These are phyloP conservation scores for Selaginella tamariscina DNA, from an alignment of 75 land plant species.

Conservation along the genomic window DNA sequence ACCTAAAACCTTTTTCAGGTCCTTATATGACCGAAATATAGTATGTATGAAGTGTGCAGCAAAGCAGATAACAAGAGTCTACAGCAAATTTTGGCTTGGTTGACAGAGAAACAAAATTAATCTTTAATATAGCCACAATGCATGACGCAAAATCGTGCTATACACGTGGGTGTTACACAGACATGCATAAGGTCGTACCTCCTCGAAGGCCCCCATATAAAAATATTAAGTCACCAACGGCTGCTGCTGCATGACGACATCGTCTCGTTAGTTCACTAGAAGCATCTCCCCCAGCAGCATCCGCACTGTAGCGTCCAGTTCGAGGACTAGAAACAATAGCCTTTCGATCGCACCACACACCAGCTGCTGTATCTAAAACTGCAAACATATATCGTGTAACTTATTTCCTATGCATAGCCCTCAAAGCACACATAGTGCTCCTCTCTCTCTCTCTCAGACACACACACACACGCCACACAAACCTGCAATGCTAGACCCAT, in stretches of 20 bases:
- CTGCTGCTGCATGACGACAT: constrained; percentile 96
- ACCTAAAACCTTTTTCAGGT: too few relatives aligned
- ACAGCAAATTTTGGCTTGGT: too few relatives aligned
- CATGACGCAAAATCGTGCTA: too few relatives aligned
- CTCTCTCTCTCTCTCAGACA: neutral
- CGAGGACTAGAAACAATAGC: constrained; percentile 92
- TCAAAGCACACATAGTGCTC: too few relatives aligned
- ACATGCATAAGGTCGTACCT: constrained; percentile 52
- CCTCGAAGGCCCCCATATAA: constrained; percentile 98
- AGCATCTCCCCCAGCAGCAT: constrained; percentile 96
- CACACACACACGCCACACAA: neutral
- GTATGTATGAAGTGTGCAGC: too few relatives aligned
- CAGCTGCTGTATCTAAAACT: constrained; percentile 99
- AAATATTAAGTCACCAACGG: constrained; percentile 86
- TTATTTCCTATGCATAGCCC: too few relatives aligned
- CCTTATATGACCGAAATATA: too few relatives aligned
- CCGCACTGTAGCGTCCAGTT: constrained; percentile 85
- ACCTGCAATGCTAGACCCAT: constrained; percentile 97
- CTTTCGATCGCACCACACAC: constrained; percentile 97
- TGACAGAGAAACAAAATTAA: too few relatives aligned
- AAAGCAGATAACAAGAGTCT: too few relatives aligned
- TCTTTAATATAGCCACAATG: too few relatives aligned
- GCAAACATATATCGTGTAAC: neutral
- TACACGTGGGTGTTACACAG: too few relatives aligned
- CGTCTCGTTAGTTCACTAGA: constrained; percentile 85